Evolutionary conservation across 2,329 filamentous ascomycete genomes (phyloP), one percentile per base, ranked within the genome.

Genomic region (Xylariales sp.): DNA sequence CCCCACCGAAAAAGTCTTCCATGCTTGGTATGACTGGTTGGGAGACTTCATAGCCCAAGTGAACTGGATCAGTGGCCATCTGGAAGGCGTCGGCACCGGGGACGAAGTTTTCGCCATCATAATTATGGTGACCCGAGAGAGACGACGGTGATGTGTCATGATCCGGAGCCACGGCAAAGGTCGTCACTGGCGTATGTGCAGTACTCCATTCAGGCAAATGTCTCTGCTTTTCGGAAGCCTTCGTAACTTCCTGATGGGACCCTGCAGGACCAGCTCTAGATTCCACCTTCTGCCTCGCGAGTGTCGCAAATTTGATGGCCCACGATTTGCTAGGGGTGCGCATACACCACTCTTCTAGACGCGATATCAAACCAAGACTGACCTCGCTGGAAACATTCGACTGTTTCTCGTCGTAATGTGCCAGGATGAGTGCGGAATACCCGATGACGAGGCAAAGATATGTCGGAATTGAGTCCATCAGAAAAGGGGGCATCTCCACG

Each of bases 1-100:
- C 56, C 10, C 58, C 58, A 4, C 56, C 55, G 33, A 60, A 60
- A 38, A 59, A 60, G 15, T 57, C 56, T 44, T 60, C 57, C 57
- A 60, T 60, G 29, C 52, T 58, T 5, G 57, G 57, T 35, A 60
- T 57, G 18, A 56, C 46, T 1, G 51, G 34, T 38, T 58, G 47
- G 50, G 50, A 29, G 53, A 55, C 9, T 38, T 40, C 36, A 21
- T 33, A 48, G 24, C 27, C 36, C 25, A 36, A 19, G 10, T 38
- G 44, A 4, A 40, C 24, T 12, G 19, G 27, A 18, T 42, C 39
- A 4, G 38, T 31, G 21, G 43, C 38, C 18, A 45, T 38, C 5
- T 31, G 32, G 21, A 35, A 47, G 10, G 32, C 25, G 21, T 45
- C 43, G n/a, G 34, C 21, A 18, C 16, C 32, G 16, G 38, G 19